These are phyloP conservation scores for Pichia sp. DNA, from an alignment of 1,139 yeast species.

Conservation along the genomic window DNA sequence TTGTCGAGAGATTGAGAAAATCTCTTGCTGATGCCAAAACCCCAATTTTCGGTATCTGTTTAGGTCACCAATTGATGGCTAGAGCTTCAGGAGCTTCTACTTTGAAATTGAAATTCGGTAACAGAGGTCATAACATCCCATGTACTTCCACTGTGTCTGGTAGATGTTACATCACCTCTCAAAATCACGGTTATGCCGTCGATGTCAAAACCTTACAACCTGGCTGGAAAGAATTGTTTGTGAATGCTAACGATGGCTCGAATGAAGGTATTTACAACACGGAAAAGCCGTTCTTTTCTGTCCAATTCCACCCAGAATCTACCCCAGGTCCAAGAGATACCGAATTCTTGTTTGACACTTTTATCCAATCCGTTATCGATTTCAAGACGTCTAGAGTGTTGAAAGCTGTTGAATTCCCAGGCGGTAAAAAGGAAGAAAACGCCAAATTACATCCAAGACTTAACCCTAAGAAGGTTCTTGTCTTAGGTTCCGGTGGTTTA, in stretches of 20 bases:
- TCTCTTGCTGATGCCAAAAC: slow-evolving; percentile 61
- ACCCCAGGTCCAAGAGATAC: slow-evolving; percentile 99
- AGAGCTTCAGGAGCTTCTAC: slow-evolving; percentile 95
- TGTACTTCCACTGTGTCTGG: slow-evolving; percentile 92
- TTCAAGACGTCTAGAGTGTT: slow-evolving; percentile 47
- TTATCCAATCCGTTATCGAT: slow-evolving; percentile 76
- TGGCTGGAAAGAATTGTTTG: slow-evolving; percentile 93
- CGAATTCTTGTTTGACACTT: slow-evolving; percentile 92
- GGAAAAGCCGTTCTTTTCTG: slow-evolving; percentile 89
- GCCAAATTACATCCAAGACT: slow-evolving; percentile 69
- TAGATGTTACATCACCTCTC: slow-evolving; percentile 97
- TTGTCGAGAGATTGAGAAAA: slow-evolving; percentile 54
- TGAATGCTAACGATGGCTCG: slow-evolving; percentile 94
- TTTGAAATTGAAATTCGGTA: slow-evolving; percentile 91
- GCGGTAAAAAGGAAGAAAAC: slow-evolving; percentile 74
- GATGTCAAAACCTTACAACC: slow-evolving; percentile 66
- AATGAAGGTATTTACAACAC: slow-evolving; percentile 97
- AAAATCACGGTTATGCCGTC: slow-evolving; percentile 98
- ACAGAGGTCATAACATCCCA: slow-evolving; percentile 99
- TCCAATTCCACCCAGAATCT: slow-evolving; percentile 98
- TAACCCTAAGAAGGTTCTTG: slow-evolving; percentile 87
- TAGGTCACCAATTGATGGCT: slow-evolving; percentile 97
- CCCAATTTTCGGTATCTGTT: slow-evolving; percentile 94
- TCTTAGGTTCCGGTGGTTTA: slow-evolving; percentile 97
- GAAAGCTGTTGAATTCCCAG: slow-evolving; percentile 85